These are phyloP conservation scores for Lactarius indigo DNA, from an alignment of 768 basidiomycete species.

Conservation along the genomic window DNA sequence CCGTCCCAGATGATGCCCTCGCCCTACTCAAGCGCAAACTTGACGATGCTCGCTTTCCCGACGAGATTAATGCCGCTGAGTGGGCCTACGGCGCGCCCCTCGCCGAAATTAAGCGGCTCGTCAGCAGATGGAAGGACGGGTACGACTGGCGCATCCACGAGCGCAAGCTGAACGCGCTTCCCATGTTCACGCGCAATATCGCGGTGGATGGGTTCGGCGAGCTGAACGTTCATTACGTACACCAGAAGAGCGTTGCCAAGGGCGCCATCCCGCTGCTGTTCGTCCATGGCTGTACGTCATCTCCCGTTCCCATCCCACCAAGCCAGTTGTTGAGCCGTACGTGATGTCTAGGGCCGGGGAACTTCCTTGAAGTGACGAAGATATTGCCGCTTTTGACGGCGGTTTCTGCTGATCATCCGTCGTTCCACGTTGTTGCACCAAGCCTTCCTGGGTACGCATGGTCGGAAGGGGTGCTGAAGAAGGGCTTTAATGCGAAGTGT, in stretches of 20 bases:
- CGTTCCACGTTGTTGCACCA: slow-evolving; percentile 52
- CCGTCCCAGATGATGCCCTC: slow-evolving; percentile 43
- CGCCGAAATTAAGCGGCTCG: slow-evolving; percentile 24
- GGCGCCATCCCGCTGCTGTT: slow-evolving; percentile 52
- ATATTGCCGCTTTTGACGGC: slow-evolving; percentile 44
- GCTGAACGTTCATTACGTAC: neutral
- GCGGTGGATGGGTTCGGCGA: neutral
- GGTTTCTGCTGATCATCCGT: slow-evolving; percentile 39
- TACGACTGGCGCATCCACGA: slow-evolving; percentile 27
- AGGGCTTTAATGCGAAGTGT: slow-evolving; percentile 42
- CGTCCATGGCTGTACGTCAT: slow-evolving; percentile 49
- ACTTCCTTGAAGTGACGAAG: slow-evolving; percentile 49
- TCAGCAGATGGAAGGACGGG: neutral
- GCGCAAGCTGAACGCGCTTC: slow-evolving; percentile 29
- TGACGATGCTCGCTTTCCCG: slow-evolving; percentile 46
- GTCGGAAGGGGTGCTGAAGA: slow-evolving; percentile 47
- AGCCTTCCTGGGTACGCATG: slow-evolving; percentile 54
- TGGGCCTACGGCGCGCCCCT: slow-evolving; percentile 45
- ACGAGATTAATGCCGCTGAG: slow-evolving; percentile 47
- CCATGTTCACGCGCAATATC: neutral
- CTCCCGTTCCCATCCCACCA: neutral
- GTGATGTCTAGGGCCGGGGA: slow-evolving; percentile 46
- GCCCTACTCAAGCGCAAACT: slow-evolving; percentile 44
- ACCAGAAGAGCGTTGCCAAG: slow-evolving; percentile 33
- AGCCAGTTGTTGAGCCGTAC: neutral